A percentile compares a stretch with the other conserved stretches of the same genome.
These are phyloP conservation scores for Dactylellina cionopaga DNA, from an alignment of 2,329 filamentous ascomycete genomes.

Conservation along the genomic window DNA sequence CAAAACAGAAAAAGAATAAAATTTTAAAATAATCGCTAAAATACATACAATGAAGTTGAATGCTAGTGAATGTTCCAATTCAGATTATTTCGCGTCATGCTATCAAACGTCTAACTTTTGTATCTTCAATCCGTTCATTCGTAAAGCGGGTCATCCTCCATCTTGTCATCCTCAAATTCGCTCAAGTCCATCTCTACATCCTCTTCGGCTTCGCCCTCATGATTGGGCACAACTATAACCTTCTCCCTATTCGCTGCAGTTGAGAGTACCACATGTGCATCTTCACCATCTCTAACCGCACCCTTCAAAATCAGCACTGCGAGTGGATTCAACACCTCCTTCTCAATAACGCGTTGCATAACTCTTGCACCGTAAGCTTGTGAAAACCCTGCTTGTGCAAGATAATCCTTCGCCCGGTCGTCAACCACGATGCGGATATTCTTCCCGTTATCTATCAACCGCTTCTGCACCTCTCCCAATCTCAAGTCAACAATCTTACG, in stretches of 20 bases:
- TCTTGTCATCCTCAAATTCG: slow-evolving; percentile 72
- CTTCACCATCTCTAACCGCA: slow-evolving; percentile 84
- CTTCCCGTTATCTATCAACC: slow-evolving; percentile 82
- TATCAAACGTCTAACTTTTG: not conserved
- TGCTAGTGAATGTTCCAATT: not conserved
- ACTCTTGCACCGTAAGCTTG: slow-evolving; percentile 94
- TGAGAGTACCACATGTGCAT: slow-evolving; percentile 76
- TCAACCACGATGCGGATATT: slow-evolving; percentile 86
- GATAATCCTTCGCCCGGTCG: slow-evolving; percentile 88
- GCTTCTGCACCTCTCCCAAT: slow-evolving; percentile 87
- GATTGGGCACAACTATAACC: slow-evolving; percentile 84
- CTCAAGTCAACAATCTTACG: slow-evolving; percentile 94
- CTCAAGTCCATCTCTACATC: slow-evolving; percentile 76
- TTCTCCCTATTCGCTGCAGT: slow-evolving; percentile 71
- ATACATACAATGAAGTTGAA: slow-evolving; percentile 21
- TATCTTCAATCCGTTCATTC: slow-evolving; percentile 61
- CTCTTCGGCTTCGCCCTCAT: slow-evolving; percentile 71
- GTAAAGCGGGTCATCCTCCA: slow-evolving; percentile 71
- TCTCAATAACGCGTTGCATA: slow-evolving; percentile 88
- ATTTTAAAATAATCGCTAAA: not conserved
- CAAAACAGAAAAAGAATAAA: not conserved
- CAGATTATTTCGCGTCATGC: not conserved
- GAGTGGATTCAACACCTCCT: slow-evolving; percentile 92
- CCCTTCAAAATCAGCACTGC: slow-evolving; percentile 91
- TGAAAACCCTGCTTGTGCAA: slow-evolving; percentile 90